Percentiles rank a stretch among this genome's conserved stretches.
Evolutionary conservation across 2,329 filamentous ascomycete species (phyloP).

Genomic region (Sporothrix pallida): DNA sequence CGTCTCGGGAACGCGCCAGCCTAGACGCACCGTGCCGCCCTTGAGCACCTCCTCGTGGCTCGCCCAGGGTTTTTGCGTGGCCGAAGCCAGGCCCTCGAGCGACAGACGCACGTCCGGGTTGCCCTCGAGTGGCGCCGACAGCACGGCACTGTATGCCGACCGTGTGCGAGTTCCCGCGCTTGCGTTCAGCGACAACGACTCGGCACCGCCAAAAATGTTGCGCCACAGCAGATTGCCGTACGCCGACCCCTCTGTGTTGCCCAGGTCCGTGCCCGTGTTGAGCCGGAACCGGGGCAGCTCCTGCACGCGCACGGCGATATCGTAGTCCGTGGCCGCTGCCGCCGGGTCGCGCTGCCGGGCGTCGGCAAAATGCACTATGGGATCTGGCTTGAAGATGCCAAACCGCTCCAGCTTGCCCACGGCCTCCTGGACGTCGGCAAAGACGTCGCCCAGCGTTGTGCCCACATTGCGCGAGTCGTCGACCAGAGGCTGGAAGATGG

Average conservation of each 20-base stretch:
- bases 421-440: constrained; percentile 72
- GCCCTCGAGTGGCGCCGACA: constrained; percentile 81
- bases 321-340: constrained; percentile 76
- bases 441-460: constrained; percentile 80
- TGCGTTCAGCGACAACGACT: constrained; percentile 85
- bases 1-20: constrained; percentile 66
- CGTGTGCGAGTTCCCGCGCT: constrained; percentile 88
- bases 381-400: constrained; percentile 84
- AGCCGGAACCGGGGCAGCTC: constrained; percentile 85
- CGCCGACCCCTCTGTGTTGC: constrained; percentile 91
- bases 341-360: constrained; percentile 71
- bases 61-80: constrained; percentile 89
- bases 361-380: constrained; percentile 81
- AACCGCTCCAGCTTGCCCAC: constrained; percentile 79
- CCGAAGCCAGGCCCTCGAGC: constrained; percentile 79
- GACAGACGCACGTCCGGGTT: constrained; percentile 82
- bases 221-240: constrained; percentile 86
- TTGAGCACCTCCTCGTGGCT: constrained; percentile 89
- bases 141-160: constrained; percentile 85
- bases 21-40: constrained; percentile 76
- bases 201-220: constrained; percentile 93
- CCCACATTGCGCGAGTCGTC: constrained; percentile 67
- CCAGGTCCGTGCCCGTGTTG: constrained; percentile 93
- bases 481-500: constrained; percentile 78
- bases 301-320: constrained; percentile 76